A percentile compares a stretch with the other conserved stretches of the same genome.
phyloP scores from a whole-genome alignment of 2,329 filamentous ascomycete genomes.

The Phialemoniopsis sp. region DNA sequence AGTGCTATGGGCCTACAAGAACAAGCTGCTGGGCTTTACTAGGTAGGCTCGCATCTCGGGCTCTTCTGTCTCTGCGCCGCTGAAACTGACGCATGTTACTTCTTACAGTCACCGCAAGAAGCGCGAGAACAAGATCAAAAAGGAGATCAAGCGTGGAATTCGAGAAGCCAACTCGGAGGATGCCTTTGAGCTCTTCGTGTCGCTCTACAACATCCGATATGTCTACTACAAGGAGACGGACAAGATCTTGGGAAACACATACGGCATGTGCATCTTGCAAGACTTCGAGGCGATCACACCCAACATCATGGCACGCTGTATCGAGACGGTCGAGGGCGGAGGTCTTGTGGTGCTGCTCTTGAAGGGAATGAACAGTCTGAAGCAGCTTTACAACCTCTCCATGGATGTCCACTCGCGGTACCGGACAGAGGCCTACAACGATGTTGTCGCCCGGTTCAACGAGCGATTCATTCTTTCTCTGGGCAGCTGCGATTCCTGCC shows the following conservation, averaged over 20 bases:
- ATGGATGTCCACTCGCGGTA: conserved; percentile 99
- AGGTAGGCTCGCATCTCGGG: conserved; percentile 37
- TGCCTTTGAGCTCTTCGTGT: conserved; percentile 95
- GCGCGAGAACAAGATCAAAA: conserved; percentile 97
- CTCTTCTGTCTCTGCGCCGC: background rate
- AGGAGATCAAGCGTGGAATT: conserved; percentile 92
- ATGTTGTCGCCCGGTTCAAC: conserved; percentile 95
- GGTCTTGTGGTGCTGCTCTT: conserved; percentile 85
- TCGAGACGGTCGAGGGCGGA: conserved; percentile 96
- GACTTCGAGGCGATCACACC: conserved; percentile 97
- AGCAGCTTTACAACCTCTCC: conserved; percentile 91
- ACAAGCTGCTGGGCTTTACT: conserved; percentile 90
- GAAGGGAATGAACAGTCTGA: conserved; percentile 95
- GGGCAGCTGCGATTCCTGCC: conserved; percentile 88
- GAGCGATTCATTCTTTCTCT: conserved; percentile 94
- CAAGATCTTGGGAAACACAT: conserved; percentile 96
- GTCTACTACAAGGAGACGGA: conserved; percentile 99
- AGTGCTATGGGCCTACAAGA: conserved; percentile 98
- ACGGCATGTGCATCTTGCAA: conserved; percentile 76
- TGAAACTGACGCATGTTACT: conserved; percentile 4
- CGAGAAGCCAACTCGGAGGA: conserved; percentile 90
- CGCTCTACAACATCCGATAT: conserved; percentile 95
- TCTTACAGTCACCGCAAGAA: conserved; percentile 83
- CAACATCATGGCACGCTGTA: conserved; percentile 90
- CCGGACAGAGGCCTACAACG: conserved; percentile 90